A percentile compares a stretch with the other conserved stretches of the same genome.
Conservation (phyloP, 176 grass and related monocot genomes). For the Lolium rigidum region DNA sequence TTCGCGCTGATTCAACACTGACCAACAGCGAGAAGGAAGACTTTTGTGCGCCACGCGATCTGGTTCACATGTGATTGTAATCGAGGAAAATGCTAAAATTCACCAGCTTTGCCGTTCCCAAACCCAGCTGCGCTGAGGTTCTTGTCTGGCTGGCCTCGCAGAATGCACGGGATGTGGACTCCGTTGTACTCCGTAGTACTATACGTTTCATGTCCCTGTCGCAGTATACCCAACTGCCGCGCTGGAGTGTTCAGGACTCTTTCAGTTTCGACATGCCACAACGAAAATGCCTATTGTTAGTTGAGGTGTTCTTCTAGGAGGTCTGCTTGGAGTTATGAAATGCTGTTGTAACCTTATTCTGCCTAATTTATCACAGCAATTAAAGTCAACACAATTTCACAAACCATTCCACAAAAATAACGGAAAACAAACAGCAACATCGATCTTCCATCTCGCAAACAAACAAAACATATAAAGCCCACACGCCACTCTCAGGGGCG, state of each 20-base stretch:
- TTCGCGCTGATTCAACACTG: background rate
- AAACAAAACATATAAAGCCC: too few species aligned
- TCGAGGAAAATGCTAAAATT: constrained; percentile 17
- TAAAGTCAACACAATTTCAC: too few species aligned
- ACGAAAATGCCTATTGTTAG: background rate
- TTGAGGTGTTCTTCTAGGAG: background rate
- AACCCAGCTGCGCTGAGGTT: constrained; percentile 8
- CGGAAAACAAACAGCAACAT: background rate
- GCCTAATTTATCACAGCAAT: too few species aligned
- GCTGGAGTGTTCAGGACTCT: constrained; percentile 16
- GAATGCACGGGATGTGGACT: background rate
- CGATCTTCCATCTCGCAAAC: background rate
- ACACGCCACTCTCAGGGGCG: too few species aligned
- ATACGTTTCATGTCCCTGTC: constrained; percentile 1
- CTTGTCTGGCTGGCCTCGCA: background rate
- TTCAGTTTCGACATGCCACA: background rate
- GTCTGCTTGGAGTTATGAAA: background rate
- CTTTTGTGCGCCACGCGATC: constrained; percentile 32
- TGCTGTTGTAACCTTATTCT: too few species aligned
- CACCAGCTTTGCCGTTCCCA: constrained; percentile 25
- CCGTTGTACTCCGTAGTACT: background rate
- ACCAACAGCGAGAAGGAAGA: background rate
- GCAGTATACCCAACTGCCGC: background rate
- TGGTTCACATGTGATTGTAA: constrained; percentile 25
- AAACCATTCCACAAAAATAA: too few species aligned